Conservation (phyloP, 208 protist genomes). For the Borovskyia barvae region DNA sequence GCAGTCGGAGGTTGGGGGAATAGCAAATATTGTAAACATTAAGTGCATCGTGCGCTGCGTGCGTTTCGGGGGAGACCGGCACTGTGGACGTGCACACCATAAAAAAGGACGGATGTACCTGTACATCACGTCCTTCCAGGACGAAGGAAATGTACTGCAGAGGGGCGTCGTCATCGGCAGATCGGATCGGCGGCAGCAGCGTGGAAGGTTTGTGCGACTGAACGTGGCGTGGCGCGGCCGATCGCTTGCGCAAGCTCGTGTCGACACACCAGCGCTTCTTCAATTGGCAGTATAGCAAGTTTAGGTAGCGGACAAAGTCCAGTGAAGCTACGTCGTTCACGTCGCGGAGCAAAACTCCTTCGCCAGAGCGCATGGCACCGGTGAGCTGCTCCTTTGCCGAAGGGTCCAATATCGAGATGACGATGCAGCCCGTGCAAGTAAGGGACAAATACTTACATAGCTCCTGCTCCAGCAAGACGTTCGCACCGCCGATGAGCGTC, state of each 20-base stretch:
- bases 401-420: slow-evolving; percentile 46
- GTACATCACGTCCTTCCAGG: slow-evolving; percentile 39
- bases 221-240: not conserved
- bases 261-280: slow-evolving; percentile 10
- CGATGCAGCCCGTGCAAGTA: slow-evolving; percentile 48
- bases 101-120: slow-evolving; percentile 55
- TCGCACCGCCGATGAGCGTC: slow-evolving; percentile 62
- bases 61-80: slow-evolving; percentile 10
- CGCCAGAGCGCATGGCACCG: slow-evolving; percentile 45
- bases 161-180: not conserved
- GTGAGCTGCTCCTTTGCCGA: slow-evolving; percentile 39
- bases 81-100: slow-evolving; percentile 50
- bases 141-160: slow-evolving; percentile 6
- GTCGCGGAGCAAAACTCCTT: slow-evolving; percentile 75
- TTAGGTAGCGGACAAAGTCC: slow-evolving; percentile 31
- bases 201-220: not conserved
- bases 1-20: not conserved
- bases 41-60: slow-evolving; percentile 14
- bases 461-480: slow-evolving; percentile 35
- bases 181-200: not conserved
- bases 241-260: not conserved
- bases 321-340: slow-evolving; percentile 21
- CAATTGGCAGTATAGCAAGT: slow-evolving; percentile 21
- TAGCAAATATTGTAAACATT: slow-evolving; percentile 34
- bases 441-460: slow-evolving; percentile 43